phyloP scores from a whole-genome alignment of 805 yeast genomes.

The Kuraishia borneana region DNA sequence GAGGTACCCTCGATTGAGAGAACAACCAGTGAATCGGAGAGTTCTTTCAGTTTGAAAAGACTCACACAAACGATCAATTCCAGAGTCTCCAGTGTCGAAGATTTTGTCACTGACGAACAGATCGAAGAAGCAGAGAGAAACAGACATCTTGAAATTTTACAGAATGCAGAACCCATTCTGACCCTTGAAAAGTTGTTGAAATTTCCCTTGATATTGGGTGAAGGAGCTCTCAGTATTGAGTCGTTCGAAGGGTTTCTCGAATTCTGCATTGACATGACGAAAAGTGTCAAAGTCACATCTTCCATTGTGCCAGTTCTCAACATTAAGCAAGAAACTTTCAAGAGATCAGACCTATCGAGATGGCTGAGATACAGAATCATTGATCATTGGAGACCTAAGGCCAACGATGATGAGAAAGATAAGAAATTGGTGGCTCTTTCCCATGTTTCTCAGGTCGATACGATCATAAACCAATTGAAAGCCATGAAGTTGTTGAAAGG shows the following conservation, averaged over 20 bases:
- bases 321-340: constrained; percentile 6
- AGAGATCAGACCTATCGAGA: constrained; percentile 4
- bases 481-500: constrained; percentile 9
- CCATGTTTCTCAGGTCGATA: constrained; percentile 9
- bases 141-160: constrained; percentile 4
- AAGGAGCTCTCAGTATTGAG: constrained; percentile 1
- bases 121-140: constrained; percentile 2
- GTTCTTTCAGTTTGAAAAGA: constrained; percentile 4
- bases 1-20: neutral
- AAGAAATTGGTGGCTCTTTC: constrained; percentile 3
- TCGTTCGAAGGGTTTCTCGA: constrained; percentile 6
- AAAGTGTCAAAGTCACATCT: constrained; percentile 2
- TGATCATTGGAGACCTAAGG: constrained; percentile 3
- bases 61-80: neutral
- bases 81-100: constrained; percentile 2
- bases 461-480: constrained; percentile 6
- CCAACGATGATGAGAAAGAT: neutral
- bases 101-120: constrained; percentile 3
- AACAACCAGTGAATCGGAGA: neutral
- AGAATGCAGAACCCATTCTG: constrained; percentile 1
- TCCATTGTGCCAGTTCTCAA: constrained; percentile 4
- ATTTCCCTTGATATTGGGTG: constrained; percentile 1
- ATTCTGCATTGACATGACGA: constrained; percentile 4
- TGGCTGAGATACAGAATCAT: constrained; percentile 1
- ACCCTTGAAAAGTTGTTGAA: constrained; percentile 5